Evolutionary conservation across 176 grass and related monocot species (phyloP).

Genomic region (Oryza rufipogon): DNA sequence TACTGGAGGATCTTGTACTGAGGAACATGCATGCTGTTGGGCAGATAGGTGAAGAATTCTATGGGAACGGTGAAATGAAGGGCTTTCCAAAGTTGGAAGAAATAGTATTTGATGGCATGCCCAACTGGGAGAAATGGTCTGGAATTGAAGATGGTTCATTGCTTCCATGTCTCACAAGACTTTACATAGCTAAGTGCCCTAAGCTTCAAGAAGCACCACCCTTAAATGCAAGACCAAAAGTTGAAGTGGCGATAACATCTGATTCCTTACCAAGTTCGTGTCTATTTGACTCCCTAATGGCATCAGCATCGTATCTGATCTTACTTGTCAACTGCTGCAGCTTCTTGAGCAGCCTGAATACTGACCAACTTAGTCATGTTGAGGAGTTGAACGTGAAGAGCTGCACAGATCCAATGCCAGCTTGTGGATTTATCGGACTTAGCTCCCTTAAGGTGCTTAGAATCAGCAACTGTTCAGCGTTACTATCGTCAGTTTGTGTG

Average conservation of each 20-base stretch:
- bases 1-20: conserved; percentile 44
- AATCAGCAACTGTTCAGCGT: conserved; percentile 30
- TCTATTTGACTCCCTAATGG: conserved; percentile 47
- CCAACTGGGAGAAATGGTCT: conserved; percentile 42
- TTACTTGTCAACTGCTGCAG: conserved; percentile 36
- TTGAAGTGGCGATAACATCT: conserved; percentile 53
- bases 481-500: conserved; percentile 27
- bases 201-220: conserved; percentile 38
- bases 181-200: conserved; percentile 51
- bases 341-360: conserved; percentile 33
- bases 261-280: conserved; percentile 1
- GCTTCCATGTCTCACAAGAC: conserved; percentile 49
- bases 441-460: conserved; percentile 43
- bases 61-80: conserved; percentile 39
- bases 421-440: conserved; percentile 37
- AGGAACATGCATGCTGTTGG: conserved; percentile 43
- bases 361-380: conserved; percentile 38
- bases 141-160: conserved; percentile 24
- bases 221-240: conserved; percentile 46
- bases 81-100: conserved; percentile 57
- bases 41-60: conserved; percentile 44
- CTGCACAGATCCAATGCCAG: conserved; percentile 37
- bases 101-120: conserved; percentile 48
- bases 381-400: conserved; percentile 39
- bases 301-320: conserved; percentile 17